Conservation (phyloP, 2,329 filamentous ascomycete genomes). For the Alternaria ventricosa region DNA sequence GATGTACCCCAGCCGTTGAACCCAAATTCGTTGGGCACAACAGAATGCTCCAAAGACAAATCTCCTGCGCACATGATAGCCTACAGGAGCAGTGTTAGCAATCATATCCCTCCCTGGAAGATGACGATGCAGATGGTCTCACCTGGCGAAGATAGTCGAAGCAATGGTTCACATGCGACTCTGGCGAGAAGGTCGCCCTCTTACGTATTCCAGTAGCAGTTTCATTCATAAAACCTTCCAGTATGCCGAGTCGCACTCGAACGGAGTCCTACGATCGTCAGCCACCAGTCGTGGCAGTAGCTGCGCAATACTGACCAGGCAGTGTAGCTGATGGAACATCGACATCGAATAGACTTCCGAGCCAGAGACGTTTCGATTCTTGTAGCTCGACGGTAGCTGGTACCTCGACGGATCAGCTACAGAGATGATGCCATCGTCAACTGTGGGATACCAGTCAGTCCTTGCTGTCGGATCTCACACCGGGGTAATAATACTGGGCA, state of each 20-base stretch:
- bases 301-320: slow-evolving; percentile 1
- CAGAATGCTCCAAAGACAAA: slow-evolving; percentile 6
- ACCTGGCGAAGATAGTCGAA: slow-evolving; percentile 10
- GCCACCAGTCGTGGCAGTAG: not conserved
- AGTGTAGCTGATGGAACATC: slow-evolving; percentile 12
- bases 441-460: not conserved
- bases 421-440: slow-evolving; percentile 7
- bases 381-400: slow-evolving; percentile 8
- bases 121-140: not conserved
- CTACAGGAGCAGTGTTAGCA: not conserved
- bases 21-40: slow-evolving; percentile 1
- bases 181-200: not conserved
- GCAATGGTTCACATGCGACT: slow-evolving; percentile 11
- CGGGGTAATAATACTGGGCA: slow-evolving; percentile 3
- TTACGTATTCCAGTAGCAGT: not conserved
- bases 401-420: slow-evolving; percentile 1
- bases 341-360: slow-evolving; percentile 11
- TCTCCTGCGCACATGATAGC: slow-evolving; percentile 9
- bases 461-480: no score
- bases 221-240: not conserved
- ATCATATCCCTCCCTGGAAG: not conserved
- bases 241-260: not conserved
- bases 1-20: slow-evolving; percentile 11
- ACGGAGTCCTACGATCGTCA: slow-evolving; percentile 6
- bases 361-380: slow-evolving; percentile 1